phyloP scores from a whole-genome alignment of 1,284 basidiomycete genomes.

The Irpex sp. region DNA sequence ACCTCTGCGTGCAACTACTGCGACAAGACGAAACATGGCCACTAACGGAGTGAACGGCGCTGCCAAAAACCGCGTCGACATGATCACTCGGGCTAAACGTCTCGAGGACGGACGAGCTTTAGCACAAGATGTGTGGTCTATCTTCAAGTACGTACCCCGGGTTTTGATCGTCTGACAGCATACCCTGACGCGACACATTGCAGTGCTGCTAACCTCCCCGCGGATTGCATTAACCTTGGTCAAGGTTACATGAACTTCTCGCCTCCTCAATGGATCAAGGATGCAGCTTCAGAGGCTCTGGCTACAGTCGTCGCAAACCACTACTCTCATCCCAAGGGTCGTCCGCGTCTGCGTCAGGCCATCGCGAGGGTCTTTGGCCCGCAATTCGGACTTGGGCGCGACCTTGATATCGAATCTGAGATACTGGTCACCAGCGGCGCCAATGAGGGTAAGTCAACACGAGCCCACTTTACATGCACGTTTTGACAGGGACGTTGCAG shows the following conservation, averaged over 20 bases:
- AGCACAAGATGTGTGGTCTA: constrained; percentile 87
- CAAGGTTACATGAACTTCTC: constrained; percentile 95
- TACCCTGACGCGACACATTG: constrained; percentile 6
- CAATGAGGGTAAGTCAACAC: constrained; percentile 71
- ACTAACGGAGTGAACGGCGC: constrained; percentile 12
- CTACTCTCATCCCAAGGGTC: constrained; percentile 89
- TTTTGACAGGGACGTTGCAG: constrained; percentile 33
- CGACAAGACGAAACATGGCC: constrained; percentile 7
- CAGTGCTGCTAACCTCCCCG: constrained; percentile 81
- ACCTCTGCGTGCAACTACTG: constrained; percentile 2
- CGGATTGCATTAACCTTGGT: constrained; percentile 88
- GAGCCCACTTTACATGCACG: neutral
- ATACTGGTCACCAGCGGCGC: constrained; percentile 95
- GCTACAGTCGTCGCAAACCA: constrained; percentile 72
- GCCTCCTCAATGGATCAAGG: constrained; percentile 81
- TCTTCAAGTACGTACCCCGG: constrained; percentile 73
- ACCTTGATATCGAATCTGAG: constrained; percentile 83
- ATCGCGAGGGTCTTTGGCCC: constrained; percentile 78
- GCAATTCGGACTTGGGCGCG: constrained; percentile 52
- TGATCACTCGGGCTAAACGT: constrained; percentile 64
- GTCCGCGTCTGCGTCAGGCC: constrained; percentile 82
- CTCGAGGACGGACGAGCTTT: constrained; percentile 72
- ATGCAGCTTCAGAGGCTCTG: constrained; percentile 75
- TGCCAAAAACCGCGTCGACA: constrained; percentile 35
- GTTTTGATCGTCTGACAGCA: neutral